Conservation (phyloP, 441 rosid genomes). For the Geranium incanum region DNA sequence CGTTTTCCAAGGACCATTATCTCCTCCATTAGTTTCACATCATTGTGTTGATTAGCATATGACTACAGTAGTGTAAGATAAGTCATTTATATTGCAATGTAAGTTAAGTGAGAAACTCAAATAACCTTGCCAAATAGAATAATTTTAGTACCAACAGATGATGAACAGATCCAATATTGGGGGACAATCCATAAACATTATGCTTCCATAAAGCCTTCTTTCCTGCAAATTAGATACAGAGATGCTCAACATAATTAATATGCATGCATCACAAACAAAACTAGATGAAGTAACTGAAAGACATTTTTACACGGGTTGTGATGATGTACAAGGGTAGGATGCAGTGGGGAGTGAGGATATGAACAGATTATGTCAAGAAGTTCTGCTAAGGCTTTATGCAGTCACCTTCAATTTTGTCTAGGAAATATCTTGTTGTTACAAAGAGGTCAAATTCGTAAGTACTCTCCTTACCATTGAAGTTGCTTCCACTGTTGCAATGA, state of each 20-base stretch:
- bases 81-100: conserved; percentile 16
- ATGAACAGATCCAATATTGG: conserved; percentile 69
- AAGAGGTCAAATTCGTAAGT: not conserved
- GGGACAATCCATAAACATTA: conserved; percentile 71
- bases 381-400: too few relatives aligned
- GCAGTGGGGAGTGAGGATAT: too few relatives aligned
- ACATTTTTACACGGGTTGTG: not conserved
- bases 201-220: conserved; percentile 66
- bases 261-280: too few relatives aligned
- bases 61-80: conserved; percentile 36
- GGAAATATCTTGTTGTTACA: not conserved
- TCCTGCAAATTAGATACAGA: conserved; percentile 33
- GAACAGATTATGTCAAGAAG: too few relatives aligned
- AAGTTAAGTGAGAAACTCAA: conserved; percentile 12
- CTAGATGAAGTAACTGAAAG: not conserved
- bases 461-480: not conserved
- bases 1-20: conserved; percentile 52
- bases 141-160: conserved; percentile 57
- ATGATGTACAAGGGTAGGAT: too few relatives aligned
- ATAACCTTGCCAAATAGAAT: conserved; percentile 4
- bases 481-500: not conserved
- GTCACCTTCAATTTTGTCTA: too few relatives aligned
- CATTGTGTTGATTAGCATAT: conserved; percentile 53
- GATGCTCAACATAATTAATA: too few relatives aligned
- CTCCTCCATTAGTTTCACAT: conserved; percentile 51